Base-by-base conservation (phyloP, 2,329 filamentous ascomycete species). In the Clarireedia paspali region DNA sequence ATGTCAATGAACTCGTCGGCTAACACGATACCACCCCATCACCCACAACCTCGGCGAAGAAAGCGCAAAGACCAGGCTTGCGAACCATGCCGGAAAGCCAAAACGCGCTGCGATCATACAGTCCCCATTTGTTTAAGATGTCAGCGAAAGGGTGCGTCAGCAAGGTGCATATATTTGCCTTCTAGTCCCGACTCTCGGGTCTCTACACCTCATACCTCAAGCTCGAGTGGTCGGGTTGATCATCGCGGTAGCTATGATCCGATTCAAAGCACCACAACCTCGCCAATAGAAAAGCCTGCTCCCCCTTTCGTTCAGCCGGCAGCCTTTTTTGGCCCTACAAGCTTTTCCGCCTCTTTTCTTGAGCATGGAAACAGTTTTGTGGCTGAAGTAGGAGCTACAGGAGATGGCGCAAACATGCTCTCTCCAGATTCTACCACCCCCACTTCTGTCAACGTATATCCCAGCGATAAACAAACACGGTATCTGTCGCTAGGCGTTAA, bases 61-160 rank as follows among this genome's bases (percentile, higher is more conserved):
- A 51, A 51, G 27, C 49, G 49, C 27, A 51, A 42, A 44, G 49
- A 51, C 42, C 38, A 51, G 27, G 38, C 49, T 4, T 51, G 38
- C 27, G 49, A 51, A 23, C 49, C 38, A 9, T 51, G 49, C 27
- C 36, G 49, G 1, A 51, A 44, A 26, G 38, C 36, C 5, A 51
- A 51, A 27, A 51, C 15, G 9, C 38, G 49, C 6, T 51, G 38
- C 23, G 49, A 44, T 40, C 38, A 51, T 23, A 51, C 49, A 26
- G 20, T 17, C 12, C 49, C 39, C 9, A 51, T 51, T 17, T 51
- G 49, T 5, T 44, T 51, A 40, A 26, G 49, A 20, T 44, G 49
- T 20, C 38, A 51, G 42, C 38, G 49, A n/a, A 51, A 44, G 20
- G 49, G 39, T 27, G 24, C 38, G 9, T 23, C 49, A 10, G n/a